Percentiles rank a stretch among this genome's conserved stretches.
Conservation (phyloP, 1,284 basidiomycete species). For the Amylostereum areolatum region DNA sequence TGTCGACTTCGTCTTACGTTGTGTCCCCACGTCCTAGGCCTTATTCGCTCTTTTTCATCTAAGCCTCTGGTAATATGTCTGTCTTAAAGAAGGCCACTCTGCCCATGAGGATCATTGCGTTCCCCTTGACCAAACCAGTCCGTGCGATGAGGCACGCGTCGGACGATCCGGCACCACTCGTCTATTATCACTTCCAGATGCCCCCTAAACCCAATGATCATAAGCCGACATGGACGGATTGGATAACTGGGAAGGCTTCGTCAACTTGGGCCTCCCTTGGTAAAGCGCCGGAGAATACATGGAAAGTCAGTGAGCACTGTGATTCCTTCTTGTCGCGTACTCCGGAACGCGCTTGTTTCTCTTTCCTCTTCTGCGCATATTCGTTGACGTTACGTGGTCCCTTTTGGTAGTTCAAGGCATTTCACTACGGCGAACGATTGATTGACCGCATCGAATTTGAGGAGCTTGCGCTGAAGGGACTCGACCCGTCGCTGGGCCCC, state of each 20-base stretch:
- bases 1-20: too few relatives aligned
- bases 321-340: neutral
- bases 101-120: constrained; percentile 41
- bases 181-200: constrained; percentile 44
- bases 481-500: constrained; percentile 65
- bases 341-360: neutral
- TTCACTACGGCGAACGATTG: constrained; percentile 57
- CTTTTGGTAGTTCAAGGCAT: constrained; percentile 44
- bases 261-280: constrained; percentile 61
- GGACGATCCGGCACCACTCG: constrained; percentile 21
- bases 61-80: constrained; percentile 17
- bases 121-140: constrained; percentile 31
- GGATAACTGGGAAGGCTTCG: constrained; percentile 43
- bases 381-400: neutral
- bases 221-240: constrained; percentile 26
- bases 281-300: constrained; percentile 52
- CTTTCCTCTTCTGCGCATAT: neutral
- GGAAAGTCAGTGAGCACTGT: constrained; percentile 42
- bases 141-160: constrained; percentile 11
- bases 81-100: constrained; percentile 19
- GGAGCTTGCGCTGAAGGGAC: constrained; percentile 61
- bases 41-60: neutral
- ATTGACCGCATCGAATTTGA: constrained; percentile 72
- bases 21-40: too few relatives aligned
- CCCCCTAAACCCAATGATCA: constrained; percentile 19